Evolutionary conservation across 352 stramenopile species (phyloP), one percentile per base, ranked within the genome.

Genomic region (Hyaloperonospora brassicae): DNA sequence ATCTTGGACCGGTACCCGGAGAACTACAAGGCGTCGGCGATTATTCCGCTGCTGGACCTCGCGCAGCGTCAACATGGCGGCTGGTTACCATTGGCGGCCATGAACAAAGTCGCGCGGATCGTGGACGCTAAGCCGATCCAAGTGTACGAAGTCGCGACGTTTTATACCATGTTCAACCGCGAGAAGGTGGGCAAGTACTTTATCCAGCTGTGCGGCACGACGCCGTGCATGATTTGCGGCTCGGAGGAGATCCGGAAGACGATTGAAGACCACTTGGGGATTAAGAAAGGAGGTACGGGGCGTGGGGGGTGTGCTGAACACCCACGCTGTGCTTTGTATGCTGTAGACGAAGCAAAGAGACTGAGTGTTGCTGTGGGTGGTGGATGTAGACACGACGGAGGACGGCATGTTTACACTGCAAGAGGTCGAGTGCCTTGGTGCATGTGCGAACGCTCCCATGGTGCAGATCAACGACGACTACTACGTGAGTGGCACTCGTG

Each of bases 131-230:
- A 95, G 61, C 90, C 95, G 42, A 97, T 98, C 45, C 86, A 96
- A 54, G 97, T 99, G 10, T 99, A 99, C 70, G 96, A 99, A 68
- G 97, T 99, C 22, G 97, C 97, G 17, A 98, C 94, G 34, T 99
- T 99, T 71, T 99, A 99, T 84, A 99, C 97, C 63, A 99, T 99
- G 97, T 99, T 99, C 79, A 99, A 93, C 74, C 64, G 76, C 43
- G 93, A 97, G 58, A 97, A 97, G 66, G 86, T 96, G 44, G 89
- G 89, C 73, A 97, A 96, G 77, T 97, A 95, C 73, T 96, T 96
- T 59, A 96, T 97, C 60, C 89, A 98, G 73, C 81, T 99, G 11
- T 99, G 97, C 63, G 96, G 97, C 57, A 99, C 97, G 12, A 99
- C 97, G 48, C 97, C 97, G 21, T 99, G 97, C 82, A 99, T 99